A percentile compares a stretch with the other conserved stretches of the same genome.
phyloP scores from a whole-genome alignment of 148 eudicot species.

The Fallopia convolvulus region DNA sequence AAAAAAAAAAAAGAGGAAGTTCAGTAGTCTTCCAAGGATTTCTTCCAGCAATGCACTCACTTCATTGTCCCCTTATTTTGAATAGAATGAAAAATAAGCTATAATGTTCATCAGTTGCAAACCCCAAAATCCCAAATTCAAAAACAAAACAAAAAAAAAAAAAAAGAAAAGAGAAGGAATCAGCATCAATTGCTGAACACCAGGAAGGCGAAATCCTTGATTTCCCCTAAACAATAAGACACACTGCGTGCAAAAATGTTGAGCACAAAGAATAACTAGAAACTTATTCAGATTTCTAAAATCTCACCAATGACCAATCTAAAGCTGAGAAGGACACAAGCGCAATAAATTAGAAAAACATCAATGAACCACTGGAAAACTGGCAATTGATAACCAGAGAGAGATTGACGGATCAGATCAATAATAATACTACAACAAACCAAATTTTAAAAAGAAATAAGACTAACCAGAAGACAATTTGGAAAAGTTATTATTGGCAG shows the following conservation, averaged over 20 bases:
- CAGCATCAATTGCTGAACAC: neutral
- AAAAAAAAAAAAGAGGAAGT: neutral
- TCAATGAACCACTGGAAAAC: neutral
- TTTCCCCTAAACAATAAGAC: neutral
- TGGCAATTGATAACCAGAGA: neutral
- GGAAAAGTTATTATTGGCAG: constrained; percentile 50
- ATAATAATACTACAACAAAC: neutral
- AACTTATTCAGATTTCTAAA: neutral
- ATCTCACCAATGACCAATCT: neutral
- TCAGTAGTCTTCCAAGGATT: neutral
- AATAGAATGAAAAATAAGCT: neutral
- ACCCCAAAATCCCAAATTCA: neutral
- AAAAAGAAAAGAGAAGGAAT: neutral
- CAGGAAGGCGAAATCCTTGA: neutral
- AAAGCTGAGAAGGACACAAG: neutral
- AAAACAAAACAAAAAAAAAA: too few relatives aligned
- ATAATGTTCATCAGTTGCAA: neutral
- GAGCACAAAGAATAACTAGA: neutral
- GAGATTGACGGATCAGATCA: constrained; percentile 27
- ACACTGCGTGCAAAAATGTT: too few relatives aligned
- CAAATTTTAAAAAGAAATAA: neutral
- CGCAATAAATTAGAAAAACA: neutral
- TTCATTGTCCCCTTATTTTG: neutral
- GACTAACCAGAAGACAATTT: constrained; percentile 74
- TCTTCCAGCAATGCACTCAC: neutral